Base-by-base conservation (phyloP, 257 asterid genomes). In the Salvia splendens region DNA sequence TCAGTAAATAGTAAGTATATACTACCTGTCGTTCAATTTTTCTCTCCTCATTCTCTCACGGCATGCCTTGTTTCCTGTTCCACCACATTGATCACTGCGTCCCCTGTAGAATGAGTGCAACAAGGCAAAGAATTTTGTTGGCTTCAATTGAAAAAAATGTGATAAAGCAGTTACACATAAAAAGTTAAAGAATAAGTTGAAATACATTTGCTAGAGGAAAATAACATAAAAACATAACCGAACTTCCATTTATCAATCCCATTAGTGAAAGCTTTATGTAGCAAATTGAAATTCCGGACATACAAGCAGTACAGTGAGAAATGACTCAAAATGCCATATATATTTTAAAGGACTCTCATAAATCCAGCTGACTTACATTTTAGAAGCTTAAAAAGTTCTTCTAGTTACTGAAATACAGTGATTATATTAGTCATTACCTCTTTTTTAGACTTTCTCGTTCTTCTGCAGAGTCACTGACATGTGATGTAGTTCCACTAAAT, bases 11-110 rank as follows among this genome's bases (percentile, higher is more conserved):
- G 73, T 28, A 70, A 11, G 24, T 20, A 20, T 20, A 6, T 12
- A 24, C 8, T 74, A 88, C 96, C 90, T 88, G 48, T 86, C 95
- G 43, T 91, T 91, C 80, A 91, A 72, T 67, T 88, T 88, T 72
- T 86, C 93, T 79, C 97, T 79, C 84, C 97, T 86, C 64, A 85
- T 75, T 77, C 83, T 91, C 87, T 88, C 97, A 46, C 96, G 97
- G 70, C 89, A 85, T 70, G 96, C 97, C 81, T 91, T 91, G 56
- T 71, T 83, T 69, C 91, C 95, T 28, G 76, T 75, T 70, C 77
- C 83, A 56, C 84, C 76, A 67, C 85, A 81, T 57, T 81, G 74
- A 52, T 83, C 95, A 28, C 55, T 65, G 68, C 96, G 93, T 28
- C 78, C 89, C 83, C 97, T 91, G 80, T 55, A 64, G 36, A 78